Conservation (phyloP, 805 yeast species). For the Candida tallmaniae region DNA sequence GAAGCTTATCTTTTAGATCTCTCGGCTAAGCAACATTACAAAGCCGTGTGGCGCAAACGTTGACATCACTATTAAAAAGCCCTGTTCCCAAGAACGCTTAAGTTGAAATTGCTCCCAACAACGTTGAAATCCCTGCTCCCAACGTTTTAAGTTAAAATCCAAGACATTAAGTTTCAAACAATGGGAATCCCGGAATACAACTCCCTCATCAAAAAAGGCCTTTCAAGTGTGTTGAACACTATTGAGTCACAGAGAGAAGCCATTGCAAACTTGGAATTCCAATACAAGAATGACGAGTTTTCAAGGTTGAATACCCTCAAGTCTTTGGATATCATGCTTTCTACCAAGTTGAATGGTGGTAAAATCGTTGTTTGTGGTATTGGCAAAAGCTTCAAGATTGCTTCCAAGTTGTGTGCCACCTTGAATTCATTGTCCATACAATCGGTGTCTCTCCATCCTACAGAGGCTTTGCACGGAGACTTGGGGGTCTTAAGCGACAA, state of each 20-base stretch:
- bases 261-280: conserved; percentile 38
- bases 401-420: conserved; percentile 74
- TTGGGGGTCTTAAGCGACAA: conserved; percentile 60
- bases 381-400: conserved; percentile 81
- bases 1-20: too few relatives aligned
- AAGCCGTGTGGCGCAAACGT: too few relatives aligned
- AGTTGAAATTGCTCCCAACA: too few relatives aligned
- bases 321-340: conserved; percentile 37
- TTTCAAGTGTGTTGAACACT: conserved; percentile 23
- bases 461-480: conserved; percentile 90
- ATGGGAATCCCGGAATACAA: conserved; percentile 6
- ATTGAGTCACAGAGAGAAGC: conserved; percentile 47
- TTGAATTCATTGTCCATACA: conserved; percentile 73
- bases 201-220: conserved; percentile 2
- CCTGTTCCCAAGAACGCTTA: too few relatives aligned
- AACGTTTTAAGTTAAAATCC: too few relatives aligned
- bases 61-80: too few relatives aligned
- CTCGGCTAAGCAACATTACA: too few relatives aligned
- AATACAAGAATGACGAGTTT: conserved; percentile 42
- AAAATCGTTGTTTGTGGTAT: conserved; percentile 77
- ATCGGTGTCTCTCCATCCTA: conserved; percentile 67
- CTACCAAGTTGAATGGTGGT: conserved; percentile 39
- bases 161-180: too few relatives aligned
- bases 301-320: conserved; percentile 40
- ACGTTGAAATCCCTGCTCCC: too few relatives aligned